Conservation (phyloP, 345 rosid genomes). For the Eucalyptus tenuipes region DNA sequence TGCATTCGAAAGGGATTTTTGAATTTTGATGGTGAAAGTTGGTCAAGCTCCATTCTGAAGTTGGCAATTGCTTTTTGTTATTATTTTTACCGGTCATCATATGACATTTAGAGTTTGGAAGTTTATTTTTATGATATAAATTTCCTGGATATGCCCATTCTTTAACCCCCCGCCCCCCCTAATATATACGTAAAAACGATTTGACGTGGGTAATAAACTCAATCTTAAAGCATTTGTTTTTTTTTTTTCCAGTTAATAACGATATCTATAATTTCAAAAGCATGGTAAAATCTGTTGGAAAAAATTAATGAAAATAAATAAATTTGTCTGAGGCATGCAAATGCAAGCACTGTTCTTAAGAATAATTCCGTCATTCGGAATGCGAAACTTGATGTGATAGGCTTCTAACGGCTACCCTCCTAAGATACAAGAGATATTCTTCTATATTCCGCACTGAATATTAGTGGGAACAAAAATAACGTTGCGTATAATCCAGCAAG, state of each 20-base stretch:
- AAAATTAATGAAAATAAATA: too few species aligned
- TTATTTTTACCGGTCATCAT: not conserved
- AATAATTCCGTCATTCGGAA: too few species aligned
- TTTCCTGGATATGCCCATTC: not conserved
- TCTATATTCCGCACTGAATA: too few species aligned
- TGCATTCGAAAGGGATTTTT: not conserved
- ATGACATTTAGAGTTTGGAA: not conserved
- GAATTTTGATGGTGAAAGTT: not conserved
- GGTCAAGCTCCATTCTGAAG: not conserved
- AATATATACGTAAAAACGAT: not conserved
- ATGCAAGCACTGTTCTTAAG: too few species aligned
- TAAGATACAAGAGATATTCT: too few species aligned
- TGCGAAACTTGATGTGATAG: too few species aligned
- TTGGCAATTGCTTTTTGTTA: not conserved
- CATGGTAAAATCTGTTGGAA: too few species aligned
- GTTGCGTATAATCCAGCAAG: too few species aligned
- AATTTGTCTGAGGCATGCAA: too few species aligned
- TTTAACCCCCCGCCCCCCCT: not conserved
- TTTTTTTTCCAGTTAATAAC: not conserved
- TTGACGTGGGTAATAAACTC: not conserved
- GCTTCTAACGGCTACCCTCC: rapidly evolving
- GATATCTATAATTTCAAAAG: too few species aligned
- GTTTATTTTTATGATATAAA: not conserved
- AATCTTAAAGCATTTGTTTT: not conserved
- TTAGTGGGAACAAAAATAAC: too few species aligned